Base-by-base conservation (phyloP, 768 basidiomycete species). In the Royoungia palumana region DNA sequence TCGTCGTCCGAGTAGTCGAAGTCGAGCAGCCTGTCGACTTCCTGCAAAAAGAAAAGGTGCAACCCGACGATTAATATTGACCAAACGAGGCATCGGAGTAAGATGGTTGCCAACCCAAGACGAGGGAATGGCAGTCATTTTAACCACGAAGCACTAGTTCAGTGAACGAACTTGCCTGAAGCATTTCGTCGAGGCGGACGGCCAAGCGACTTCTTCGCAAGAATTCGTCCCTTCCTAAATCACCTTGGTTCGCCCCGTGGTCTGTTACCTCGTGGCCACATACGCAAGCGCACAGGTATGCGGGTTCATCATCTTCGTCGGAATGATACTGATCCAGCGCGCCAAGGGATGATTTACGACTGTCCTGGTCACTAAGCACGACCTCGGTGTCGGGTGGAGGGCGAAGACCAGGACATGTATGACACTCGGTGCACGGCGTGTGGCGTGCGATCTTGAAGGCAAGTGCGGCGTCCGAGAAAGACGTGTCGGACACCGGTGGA, bases 361-460 rank as follows among this genome's bases (percentile, higher is more conserved):
- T 54, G 32, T 48, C 58, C 36, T 77, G 56, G 25, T 62, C 74
- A 59, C 83, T 83, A 17, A 79, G 73, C n/a, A 81, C 73, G 49
- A 91, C 74, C 24, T 80, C 73, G 21, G 81, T 70, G 47, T 73
- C 74, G 13, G 70, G 67, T 24, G 81, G 76, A 24, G 92, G 91
- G 44, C 75, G 82, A 21, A 94, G 75, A 17, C 87, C 84, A n/a
- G 64, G 46, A 61, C 93, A 94, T n/a, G 72, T 61, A 13, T 68
- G 62, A 59, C 93, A 95, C 35, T 64, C 60, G 3, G 78, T 69
- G 62, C 93, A 95, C 0, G 76, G 72, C 4, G 87, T 80, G 68
- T 92, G 91, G 14, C 93, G 80, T 6, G 93, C 88, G 48, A 93
- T 85, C 72, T 91, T 94, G 56, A 90, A 75, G 13, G 82, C 70